Base-by-base conservation (phyloP, 495 filamentous ascomycete species). In the Sabuloglossum arenarium region DNA sequence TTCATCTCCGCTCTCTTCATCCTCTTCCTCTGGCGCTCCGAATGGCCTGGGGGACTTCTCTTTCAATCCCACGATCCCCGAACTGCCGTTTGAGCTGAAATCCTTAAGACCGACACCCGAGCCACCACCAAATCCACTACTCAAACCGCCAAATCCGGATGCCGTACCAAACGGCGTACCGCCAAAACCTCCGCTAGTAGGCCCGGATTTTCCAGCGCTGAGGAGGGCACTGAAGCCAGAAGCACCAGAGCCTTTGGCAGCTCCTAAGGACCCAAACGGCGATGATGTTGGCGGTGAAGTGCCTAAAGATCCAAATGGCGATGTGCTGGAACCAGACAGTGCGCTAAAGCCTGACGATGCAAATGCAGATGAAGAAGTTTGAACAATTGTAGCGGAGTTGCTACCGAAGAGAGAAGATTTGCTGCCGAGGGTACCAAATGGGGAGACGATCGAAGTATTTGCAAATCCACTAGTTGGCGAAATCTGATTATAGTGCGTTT, bases 51-150 rank as follows among this genome's bases (percentile, higher is more conserved):
- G 70, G 32, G 80, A 75, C 64, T 79, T 79, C 31, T 71, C 59
- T 30, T 70, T 75, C 47, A 69, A 69, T 59, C 75, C 77, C 11
- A 77, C 62, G 50, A 79, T 69, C 31, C 66, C 69, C 37, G 76
- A 64, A 30, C 70, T 69, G 51, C 73, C 78, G 28, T 80, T 77
- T 32, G 79, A 79, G 16, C 81, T 85, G 66, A 93, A 93, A 63
- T 72, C 81, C 6, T 72, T 75, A 16, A 87, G 66, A 30, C 59
- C 56, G 12, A 58, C 59, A 21, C 70, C 70, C 11, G 73, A 67
- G 27, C 71, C 70, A 11, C 70, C 63, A 12, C 75, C 67, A 59
- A 77, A 75, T 16, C 73, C 72, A 55, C 76, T 70, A 31, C 75
- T 70, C 61, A 84, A 81, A 0, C 75, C 69, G 58, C 27, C 68